A percentile compares a stretch with the other conserved stretches of the same genome.
Evolutionary conservation across 2,329 filamentous ascomycete genomes (phyloP).

Genomic region (Ophiosphaerella korrae): DNA sequence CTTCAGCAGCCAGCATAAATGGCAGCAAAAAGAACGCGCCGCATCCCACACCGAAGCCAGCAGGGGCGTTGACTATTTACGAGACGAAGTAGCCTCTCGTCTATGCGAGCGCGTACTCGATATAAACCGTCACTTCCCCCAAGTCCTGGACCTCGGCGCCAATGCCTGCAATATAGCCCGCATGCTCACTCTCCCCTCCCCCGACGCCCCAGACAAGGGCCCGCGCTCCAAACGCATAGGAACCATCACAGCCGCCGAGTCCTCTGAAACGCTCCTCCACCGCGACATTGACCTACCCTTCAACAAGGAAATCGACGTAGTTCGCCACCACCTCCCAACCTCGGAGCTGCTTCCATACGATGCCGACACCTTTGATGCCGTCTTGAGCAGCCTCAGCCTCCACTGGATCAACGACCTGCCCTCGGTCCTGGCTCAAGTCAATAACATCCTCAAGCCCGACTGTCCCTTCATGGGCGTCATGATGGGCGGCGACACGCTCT

Average conservation of each 20-base stretch:
- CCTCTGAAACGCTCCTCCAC: slow-evolving; percentile 76
- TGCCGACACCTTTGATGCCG: slow-evolving; percentile 80
- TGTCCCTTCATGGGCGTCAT: slow-evolving; percentile 92
- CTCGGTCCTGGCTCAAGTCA: slow-evolving; percentile 80
- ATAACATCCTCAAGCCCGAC: slow-evolving; percentile 86
- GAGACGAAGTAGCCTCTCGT: slow-evolving; percentile 50
- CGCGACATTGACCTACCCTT: slow-evolving; percentile 77
- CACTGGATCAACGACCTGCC: slow-evolving; percentile 99
- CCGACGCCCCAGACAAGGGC: slow-evolving; percentile 65
- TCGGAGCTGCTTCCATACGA: slow-evolving; percentile 78
- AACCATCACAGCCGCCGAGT: slow-evolving; percentile 80
- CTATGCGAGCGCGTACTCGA: slow-evolving; percentile 61
- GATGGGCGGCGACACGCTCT: slow-evolving; percentile 93
- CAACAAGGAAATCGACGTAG: slow-evolving; percentile 74
- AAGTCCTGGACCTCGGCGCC: slow-evolving; percentile 88
- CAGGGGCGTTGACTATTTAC: slow-evolving; percentile 86
- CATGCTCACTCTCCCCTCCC: slow-evolving; percentile 67
- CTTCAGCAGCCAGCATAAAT: slow-evolving; percentile 88
- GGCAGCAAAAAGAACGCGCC: slow-evolving; percentile 87
- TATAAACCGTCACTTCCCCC: slow-evolving; percentile 85
- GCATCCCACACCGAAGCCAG: slow-evolving; percentile 72
- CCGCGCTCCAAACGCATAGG: slow-evolving; percentile 74
- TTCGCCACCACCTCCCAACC: slow-evolving; percentile 73
- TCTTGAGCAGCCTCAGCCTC: slow-evolving; percentile 84
- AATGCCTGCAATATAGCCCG: slow-evolving; percentile 94